Percentiles rank a stretch among this genome's conserved stretches.
Evolutionary conservation across 768 basidiomycete genomes (phyloP).

Genomic region (Lactarius psammicola): DNA sequence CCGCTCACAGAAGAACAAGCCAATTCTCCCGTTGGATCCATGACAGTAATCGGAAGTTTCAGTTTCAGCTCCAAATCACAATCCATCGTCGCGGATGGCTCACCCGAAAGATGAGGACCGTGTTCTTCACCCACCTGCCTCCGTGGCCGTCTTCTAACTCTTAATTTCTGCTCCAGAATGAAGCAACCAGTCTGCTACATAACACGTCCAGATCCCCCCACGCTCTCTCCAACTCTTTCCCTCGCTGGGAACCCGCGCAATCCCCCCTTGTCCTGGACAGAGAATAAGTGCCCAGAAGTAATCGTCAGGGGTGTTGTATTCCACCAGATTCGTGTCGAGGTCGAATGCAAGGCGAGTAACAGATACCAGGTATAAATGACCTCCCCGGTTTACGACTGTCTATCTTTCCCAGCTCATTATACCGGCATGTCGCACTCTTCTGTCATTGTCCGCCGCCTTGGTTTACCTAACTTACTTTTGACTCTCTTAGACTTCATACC

Average conservation of each 20-base stretch:
- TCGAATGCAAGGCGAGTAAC: slow-evolving; percentile 22
- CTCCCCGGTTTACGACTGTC: neutral
- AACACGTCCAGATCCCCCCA: neutral
- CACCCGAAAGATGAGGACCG: slow-evolving; percentile 12
- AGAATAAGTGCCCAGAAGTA: slow-evolving; percentile 12
- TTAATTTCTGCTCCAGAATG: neutral
- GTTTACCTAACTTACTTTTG: neutral
- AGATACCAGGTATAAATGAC: neutral
- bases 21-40: neutral
- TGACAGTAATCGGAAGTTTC: neutral
- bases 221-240: neutral
- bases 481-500: slow-evolving; percentile 9
- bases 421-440: slow-evolving; percentile 1
- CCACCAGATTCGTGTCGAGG: slow-evolving; percentile 4
- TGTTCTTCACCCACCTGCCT: neutral
- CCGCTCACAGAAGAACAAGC: neutral
- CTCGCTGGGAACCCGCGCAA: neutral
- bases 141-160: neutral
- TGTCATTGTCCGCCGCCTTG: neutral
- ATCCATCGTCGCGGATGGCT: slow-evolving; percentile 13
- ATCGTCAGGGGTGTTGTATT: slow-evolving; percentile 14
- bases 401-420: slow-evolving; percentile 11
- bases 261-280: neutral
- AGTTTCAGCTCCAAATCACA: slow-evolving; percentile 13
- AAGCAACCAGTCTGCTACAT: slow-evolving; percentile 1